These are phyloP conservation scores for Xerocomus spinulosus DNA, from an alignment of 768 basidiomycete genomes.

Conservation along the genomic window DNA sequence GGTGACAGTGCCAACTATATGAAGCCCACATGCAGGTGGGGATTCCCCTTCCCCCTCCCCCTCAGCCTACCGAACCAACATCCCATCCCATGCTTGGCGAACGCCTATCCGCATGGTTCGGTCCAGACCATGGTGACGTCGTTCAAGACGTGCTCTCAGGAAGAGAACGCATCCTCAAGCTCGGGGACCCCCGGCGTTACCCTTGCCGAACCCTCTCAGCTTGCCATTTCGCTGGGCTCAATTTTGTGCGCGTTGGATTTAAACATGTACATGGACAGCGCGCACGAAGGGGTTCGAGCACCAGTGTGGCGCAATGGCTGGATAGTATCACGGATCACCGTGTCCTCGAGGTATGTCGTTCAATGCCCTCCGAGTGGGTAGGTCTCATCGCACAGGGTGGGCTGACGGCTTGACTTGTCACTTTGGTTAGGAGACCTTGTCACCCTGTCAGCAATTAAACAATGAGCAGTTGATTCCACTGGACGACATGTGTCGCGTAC, in stretches of 20 bases:
- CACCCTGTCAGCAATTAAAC: conserved; percentile 50
- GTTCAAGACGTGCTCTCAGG: conserved; percentile 26
- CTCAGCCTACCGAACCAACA: background rate
- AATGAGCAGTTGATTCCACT: conserved; percentile 42
- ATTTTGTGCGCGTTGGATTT: conserved; percentile 53
- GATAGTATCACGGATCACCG: conserved; percentile 8
- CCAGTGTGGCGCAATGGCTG: conserved; percentile 10
- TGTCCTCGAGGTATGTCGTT: conserved; percentile 19
- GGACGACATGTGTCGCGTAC: conserved; percentile 44
- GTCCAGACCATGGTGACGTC: conserved; percentile 4
- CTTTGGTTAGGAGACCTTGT: conserved; percentile 42
- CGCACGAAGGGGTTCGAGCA: background rate
- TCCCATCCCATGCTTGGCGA: conserved; percentile 10
- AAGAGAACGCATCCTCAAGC: conserved; percentile 40
- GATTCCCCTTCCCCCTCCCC: background rate
- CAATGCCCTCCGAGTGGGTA: background rate
- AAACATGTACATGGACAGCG: conserved; percentile 12
- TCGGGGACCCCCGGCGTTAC: conserved; percentile 47
- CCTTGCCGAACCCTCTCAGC: conserved; percentile 36
- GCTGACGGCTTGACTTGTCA: conserved; percentile 1
- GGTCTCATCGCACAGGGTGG: background rate
- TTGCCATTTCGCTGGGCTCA: conserved; percentile 61
- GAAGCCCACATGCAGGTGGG: conserved; percentile 1
- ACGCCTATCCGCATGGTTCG: conserved; percentile 14
- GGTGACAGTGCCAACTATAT: conserved; percentile 14